Evolutionary conservation across 352 stramenopile genomes (phyloP).

Genomic region (Globisporangium parvum): DNA sequence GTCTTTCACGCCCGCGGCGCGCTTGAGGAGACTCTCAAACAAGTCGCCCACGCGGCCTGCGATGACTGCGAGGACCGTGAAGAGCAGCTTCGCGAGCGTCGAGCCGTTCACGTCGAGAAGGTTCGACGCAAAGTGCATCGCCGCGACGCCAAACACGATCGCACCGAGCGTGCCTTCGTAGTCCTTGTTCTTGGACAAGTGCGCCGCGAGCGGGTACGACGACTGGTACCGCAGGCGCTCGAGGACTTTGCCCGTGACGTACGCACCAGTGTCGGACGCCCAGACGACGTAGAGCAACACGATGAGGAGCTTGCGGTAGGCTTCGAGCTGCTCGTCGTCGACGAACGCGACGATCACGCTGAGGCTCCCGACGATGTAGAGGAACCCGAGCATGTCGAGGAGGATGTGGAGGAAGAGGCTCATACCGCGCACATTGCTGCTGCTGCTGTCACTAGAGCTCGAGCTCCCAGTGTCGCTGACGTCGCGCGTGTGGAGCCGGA

Average conservation of each 20-base stretch:
- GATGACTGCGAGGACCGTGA: slow-evolving; percentile 89
- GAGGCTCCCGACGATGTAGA: slow-evolving; percentile 65
- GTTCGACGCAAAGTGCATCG: slow-evolving; percentile 76
- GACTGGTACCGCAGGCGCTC: slow-evolving; percentile 80
- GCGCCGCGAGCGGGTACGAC: slow-evolving; percentile 82
- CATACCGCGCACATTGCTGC: background rate
- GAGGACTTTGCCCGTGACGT: slow-evolving; percentile 89
- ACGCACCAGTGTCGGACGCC: slow-evolving; percentile 90
- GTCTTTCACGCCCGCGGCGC: slow-evolving; percentile 93
- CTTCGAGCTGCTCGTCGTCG: slow-evolving; percentile 45
- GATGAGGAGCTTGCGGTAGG: slow-evolving; percentile 60
- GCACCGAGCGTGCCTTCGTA: slow-evolving; percentile 92
- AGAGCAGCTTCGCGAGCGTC: slow-evolving; percentile 67
- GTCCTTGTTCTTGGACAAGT: slow-evolving; percentile 94
- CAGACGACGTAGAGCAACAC: slow-evolving; percentile 69
- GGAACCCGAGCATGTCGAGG: slow-evolving; percentile 57
- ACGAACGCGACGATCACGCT: slow-evolving; percentile 61
- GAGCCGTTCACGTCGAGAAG: slow-evolving; percentile 76
- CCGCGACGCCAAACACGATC: slow-evolving; percentile 71
- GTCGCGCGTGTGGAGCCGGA: slow-evolving; percentile 23
- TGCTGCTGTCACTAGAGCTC: too few relatives aligned
- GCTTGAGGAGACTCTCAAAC: slow-evolving; percentile 94
- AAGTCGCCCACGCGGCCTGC: slow-evolving; percentile 92
- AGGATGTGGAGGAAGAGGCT: slow-evolving; percentile 35
- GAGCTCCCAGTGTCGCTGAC: slow-evolving; percentile 15